These are phyloP conservation scores for Lipomyces spencermartinsiae DNA, from an alignment of 805 yeast genomes.

Conservation along the genomic window DNA sequence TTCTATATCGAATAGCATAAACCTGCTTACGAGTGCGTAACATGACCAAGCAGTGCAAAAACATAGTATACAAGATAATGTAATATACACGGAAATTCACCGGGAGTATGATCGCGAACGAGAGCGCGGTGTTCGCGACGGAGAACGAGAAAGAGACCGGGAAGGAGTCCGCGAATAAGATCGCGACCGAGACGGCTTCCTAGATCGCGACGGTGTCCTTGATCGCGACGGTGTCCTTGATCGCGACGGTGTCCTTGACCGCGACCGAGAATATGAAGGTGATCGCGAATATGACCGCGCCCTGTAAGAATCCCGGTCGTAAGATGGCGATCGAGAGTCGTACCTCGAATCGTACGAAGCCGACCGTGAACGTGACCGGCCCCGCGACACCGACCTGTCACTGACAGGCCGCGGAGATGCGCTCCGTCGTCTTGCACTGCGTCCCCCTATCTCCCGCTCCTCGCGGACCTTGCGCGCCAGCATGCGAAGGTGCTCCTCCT, in stretches of 20 bases:
- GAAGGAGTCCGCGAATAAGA: slow-evolving; percentile 13
- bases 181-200: slow-evolving; percentile 9
- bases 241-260: slow-evolving; percentile 8
- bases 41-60: neutral
- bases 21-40: neutral
- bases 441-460: slow-evolving; percentile 41
- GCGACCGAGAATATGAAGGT: slow-evolving; percentile 20
- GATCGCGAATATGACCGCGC: slow-evolving; percentile 20
- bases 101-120: slow-evolving; percentile 8
- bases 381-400: slow-evolving; percentile 14
- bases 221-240: slow-evolving; percentile 4
- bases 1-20: too few relatives aligned
- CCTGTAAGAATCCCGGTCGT: slow-evolving; percentile 16
- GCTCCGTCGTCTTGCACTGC: slow-evolving; percentile 20
- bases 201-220: neutral
- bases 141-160: slow-evolving; percentile 1
- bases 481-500: slow-evolving; percentile 58
- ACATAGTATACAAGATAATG: neutral
- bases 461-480: slow-evolving; percentile 59
- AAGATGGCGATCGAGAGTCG: slow-evolving; percentile 17
- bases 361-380: slow-evolving; percentile 17
- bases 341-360: slow-evolving; percentile 20
- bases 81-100: neutral
- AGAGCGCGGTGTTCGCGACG: neutral
- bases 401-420: slow-evolving; percentile 20